Conservation (phyloP, 768 basidiomycete genomes). For the Lactarius pseudohatsudake region DNA sequence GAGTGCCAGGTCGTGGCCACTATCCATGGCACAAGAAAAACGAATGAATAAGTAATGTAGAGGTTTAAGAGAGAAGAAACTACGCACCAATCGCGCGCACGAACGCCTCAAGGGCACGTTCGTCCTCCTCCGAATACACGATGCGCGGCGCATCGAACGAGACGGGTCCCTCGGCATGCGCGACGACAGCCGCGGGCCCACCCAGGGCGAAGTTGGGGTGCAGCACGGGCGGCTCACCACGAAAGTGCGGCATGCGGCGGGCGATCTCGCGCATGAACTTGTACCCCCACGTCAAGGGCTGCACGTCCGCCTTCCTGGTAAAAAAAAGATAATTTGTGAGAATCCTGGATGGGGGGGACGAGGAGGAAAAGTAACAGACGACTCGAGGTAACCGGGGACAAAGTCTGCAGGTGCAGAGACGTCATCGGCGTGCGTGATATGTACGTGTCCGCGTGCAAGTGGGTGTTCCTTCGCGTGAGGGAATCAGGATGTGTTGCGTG, state of each 20-base stretch:
- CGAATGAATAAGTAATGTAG: not conserved
- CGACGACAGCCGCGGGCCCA: too few species aligned
- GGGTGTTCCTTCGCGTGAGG: slow-evolving; percentile 22
- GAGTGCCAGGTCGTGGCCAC: slow-evolving; percentile 38
- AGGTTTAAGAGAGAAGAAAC: not conserved
- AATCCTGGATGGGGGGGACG: not conserved
- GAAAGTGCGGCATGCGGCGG: slow-evolving; percentile 43
- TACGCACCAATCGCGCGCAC: slow-evolving; percentile 33
- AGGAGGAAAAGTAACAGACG: slow-evolving; percentile 32
- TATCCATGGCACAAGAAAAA: slow-evolving; percentile 9
- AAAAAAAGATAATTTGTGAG: too few species aligned
- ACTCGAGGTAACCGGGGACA: slow-evolving; percentile 29
- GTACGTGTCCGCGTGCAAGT: slow-evolving; percentile 25
- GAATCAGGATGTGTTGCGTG: too few species aligned
- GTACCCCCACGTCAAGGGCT: slow-evolving; percentile 50
- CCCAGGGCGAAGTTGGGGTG: slow-evolving; percentile 16
- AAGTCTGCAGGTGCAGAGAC: slow-evolving; percentile 29
- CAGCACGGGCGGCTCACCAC: slow-evolving; percentile 34
- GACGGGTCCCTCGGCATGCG: too few species aligned
- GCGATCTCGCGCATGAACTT: slow-evolving; percentile 54
- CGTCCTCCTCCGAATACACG: too few species aligned
- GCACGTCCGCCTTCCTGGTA: slow-evolving; percentile 39
- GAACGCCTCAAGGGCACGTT: too few species aligned
- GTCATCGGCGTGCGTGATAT: slow-evolving; percentile 31
- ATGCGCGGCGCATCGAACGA: too few species aligned